A percentile compares a stretch with the other conserved stretches of the same genome.
phyloP scores from a whole-genome alignment of 805 yeast species.

The Kurtzmaniella fragi region DNA sequence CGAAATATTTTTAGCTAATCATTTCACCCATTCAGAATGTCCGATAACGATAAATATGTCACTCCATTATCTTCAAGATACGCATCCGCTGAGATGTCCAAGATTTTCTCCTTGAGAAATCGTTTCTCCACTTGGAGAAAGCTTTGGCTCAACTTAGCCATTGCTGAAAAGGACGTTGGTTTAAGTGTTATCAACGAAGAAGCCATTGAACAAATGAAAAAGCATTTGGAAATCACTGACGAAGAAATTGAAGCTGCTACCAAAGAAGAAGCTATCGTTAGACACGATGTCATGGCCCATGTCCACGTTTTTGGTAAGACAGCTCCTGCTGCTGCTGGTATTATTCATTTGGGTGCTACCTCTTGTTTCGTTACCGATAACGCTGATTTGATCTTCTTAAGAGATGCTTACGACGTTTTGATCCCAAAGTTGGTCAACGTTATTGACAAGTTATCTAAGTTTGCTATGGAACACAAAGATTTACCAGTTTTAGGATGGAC shows the following conservation, averaged over 20 bases:
- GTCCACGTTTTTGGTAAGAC: constrained; percentile 92
- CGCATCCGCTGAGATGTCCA: constrained; percentile 96
- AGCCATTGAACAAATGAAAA: constrained; percentile 82
- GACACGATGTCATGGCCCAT: constrained; percentile 99
- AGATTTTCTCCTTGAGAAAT: constrained; percentile 85
- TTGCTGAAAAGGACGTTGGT: constrained; percentile 92
- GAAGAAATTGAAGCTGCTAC: constrained; percentile 88
- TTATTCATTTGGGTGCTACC: constrained; percentile 97
- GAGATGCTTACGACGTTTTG: constrained; percentile 91
- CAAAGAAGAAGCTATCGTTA: constrained; percentile 92
- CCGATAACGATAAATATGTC: constrained; percentile 66
- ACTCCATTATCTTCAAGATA: constrained; percentile 96
- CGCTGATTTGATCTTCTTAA: constrained; percentile 92
- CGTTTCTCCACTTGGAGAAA: constrained; percentile 98
- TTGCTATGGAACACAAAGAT: constrained; percentile 90
- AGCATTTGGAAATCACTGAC: constrained; percentile 78
- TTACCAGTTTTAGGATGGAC: constrained; percentile 98
- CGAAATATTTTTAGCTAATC: no score
- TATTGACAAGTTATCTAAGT: constrained; percentile 80
- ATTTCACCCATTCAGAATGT: constrained; percentile 16
- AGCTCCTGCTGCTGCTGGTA: constrained; percentile 95
- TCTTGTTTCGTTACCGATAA: constrained; percentile 97
- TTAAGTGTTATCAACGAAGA: constrained; percentile 79
- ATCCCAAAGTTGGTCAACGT: constrained; percentile 96
- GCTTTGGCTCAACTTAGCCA: constrained; percentile 91